Percentiles rank a stretch among this genome's conserved stretches.
phyloP scores from a whole-genome alignment of 352 stramenopile genomes.

The Pythium chondricola region DNA sequence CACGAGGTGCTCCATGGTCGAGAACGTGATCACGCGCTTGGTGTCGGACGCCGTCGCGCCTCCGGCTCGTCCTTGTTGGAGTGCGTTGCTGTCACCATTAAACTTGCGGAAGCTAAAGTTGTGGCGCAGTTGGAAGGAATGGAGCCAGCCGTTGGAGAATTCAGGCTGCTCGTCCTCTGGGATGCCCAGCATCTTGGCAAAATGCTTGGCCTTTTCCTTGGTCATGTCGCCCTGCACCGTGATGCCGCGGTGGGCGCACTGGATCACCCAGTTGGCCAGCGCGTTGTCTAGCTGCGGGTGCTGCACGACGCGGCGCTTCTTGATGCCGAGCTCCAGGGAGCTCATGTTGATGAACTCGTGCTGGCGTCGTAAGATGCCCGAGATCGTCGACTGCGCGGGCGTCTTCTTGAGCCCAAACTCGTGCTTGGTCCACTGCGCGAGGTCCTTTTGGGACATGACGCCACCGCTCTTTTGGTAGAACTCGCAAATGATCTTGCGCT shows the following conservation, averaged over 20 bases:
- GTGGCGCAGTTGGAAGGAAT: conserved; percentile 76
- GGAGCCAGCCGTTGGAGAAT: conserved; percentile 77
- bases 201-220: conserved; percentile 83
- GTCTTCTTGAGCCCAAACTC: conserved; percentile 81
- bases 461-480: conserved; percentile 75
- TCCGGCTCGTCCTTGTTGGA: conserved; percentile 24
- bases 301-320: conserved; percentile 79
- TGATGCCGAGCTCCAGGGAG: conserved; percentile 70
- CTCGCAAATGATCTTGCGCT: conserved; percentile 81
- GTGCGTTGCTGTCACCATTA: conserved; percentile 43
- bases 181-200: conserved; percentile 77
- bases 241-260: conserved; percentile 70
- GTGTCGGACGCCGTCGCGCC: conserved; percentile 21
- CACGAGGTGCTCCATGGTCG: conserved; percentile 51
- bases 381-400: conserved; percentile 80
- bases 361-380: conserved; percentile 69
- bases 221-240: conserved; percentile 78
- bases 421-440: conserved; percentile 83
- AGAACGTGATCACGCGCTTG: conserved; percentile 60
- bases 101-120: conserved; percentile 85
- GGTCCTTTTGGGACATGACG: conserved; percentile 83
- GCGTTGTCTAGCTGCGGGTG: conserved; percentile 73
- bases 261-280: conserved; percentile 83
- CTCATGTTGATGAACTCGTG: conserved; percentile 86
- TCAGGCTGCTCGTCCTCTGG: conserved; percentile 68